Evolutionary conservation across 139 green algal genomes (phyloP).

Genomic region (Picochlorum sp.): DNA sequence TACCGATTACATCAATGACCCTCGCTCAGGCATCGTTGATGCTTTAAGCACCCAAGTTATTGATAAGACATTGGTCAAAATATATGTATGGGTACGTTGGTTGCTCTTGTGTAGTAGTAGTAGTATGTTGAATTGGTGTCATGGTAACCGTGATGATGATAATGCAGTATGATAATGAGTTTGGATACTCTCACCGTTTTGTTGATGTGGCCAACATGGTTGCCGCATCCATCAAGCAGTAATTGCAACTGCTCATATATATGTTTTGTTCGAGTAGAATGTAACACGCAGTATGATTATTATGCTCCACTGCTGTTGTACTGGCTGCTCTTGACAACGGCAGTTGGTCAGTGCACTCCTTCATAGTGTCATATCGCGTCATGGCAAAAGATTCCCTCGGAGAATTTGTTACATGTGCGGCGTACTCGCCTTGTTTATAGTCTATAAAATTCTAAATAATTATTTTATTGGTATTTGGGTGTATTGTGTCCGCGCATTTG

Average conservation of each 20-base stretch:
- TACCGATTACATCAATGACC: constrained; percentile 77
- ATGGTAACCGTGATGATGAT: not conserved
- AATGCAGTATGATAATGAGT: constrained; percentile 75
- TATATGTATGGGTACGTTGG: constrained; percentile 60
- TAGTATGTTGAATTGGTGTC: not conserved
- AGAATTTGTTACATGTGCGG: not conserved
- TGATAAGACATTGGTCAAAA: constrained; percentile 68
- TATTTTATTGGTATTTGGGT: too few relatives aligned
- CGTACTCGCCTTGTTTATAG: too few relatives aligned
- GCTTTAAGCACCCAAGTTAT: constrained; percentile 71
- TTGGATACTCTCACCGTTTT: constrained; percentile 57
- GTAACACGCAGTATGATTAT: too few relatives aligned
- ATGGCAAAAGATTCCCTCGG: not conserved
- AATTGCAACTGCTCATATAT: not conserved
- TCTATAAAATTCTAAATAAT: too few relatives aligned
- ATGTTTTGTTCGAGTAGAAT: too few relatives aligned
- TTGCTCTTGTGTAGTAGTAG: not conserved
- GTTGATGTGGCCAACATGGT: constrained; percentile 57
- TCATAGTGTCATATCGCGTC: too few relatives aligned
- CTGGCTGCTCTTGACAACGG: too few relatives aligned
- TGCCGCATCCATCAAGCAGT: constrained; percentile 9
- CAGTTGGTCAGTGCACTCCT: too few relatives aligned
- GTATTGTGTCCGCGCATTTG: too few relatives aligned
- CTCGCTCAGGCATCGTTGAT: constrained; percentile 66
- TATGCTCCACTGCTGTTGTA: too few relatives aligned